phyloP scores from a whole-genome alignment of 2,329 filamentous ascomycete genomes.

The Penicillium crustosum region DNA sequence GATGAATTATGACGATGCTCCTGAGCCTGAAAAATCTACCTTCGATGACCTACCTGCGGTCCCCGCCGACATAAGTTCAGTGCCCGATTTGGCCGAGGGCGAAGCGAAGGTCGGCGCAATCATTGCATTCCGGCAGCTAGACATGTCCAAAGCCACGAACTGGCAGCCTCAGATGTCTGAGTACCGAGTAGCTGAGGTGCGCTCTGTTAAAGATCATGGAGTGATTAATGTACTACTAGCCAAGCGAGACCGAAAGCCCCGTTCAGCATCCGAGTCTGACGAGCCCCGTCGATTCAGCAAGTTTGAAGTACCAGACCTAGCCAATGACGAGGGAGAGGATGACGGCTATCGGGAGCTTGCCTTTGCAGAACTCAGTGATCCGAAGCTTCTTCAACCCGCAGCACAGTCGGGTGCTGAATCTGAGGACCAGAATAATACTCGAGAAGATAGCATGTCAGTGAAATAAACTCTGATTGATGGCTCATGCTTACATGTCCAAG shows the following conservation, averaged over 20 bases:
- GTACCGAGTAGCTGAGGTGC: conserved; percentile 65
- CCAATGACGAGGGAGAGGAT: conserved; percentile 55
- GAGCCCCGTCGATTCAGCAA: conserved; percentile 73
- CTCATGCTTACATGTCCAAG: conserved; percentile 32
- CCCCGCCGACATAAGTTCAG: conserved; percentile 61
- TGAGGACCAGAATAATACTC: conserved; percentile 22
- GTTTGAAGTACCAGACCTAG: conserved; percentile 71
- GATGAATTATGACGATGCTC: conserved; percentile 46
- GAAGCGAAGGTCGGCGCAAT: conserved; percentile 40
- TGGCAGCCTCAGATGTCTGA: conserved; percentile 51
- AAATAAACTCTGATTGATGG: conserved; percentile 31
- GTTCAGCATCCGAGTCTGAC: conserved; percentile 59
- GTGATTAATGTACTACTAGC: conserved; percentile 65
- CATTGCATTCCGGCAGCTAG: conserved; percentile 50
- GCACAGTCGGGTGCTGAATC: conserved; percentile 24
- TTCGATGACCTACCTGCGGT: conserved; percentile 51
- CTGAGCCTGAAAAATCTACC: conserved; percentile 25
- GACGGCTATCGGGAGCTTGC: conserved; percentile 61
- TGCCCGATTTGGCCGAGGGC: conserved; percentile 50
- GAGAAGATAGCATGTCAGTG: conserved; percentile 42
- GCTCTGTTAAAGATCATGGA: conserved; percentile 55
- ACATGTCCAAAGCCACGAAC: conserved; percentile 48
- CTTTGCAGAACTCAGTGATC: conserved; percentile 66
- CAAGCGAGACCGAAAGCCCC: conserved; percentile 64
- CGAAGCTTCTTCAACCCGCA: conserved; percentile 60